Evolutionary conservation across 208 protist genomes (phyloP), one percentile per base, ranked within the genome.

Genomic region (Tritrichomonas foetus): DNA sequence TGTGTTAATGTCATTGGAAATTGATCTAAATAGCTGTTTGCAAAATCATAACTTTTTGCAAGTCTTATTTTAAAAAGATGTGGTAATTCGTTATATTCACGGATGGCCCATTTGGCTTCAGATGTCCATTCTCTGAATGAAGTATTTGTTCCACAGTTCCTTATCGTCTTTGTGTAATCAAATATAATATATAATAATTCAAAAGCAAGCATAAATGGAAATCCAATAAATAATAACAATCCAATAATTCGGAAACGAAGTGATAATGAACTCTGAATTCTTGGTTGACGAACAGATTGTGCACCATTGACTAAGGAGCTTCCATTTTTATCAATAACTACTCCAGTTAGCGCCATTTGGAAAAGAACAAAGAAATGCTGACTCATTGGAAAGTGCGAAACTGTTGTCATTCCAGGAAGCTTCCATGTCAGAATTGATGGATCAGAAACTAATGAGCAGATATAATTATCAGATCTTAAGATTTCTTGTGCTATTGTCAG

Each of bases 51-150:
- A 36, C 78, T 89, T 39, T 89, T 89, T 39, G 25, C 1, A 14
- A 89, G 14, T 53, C 78, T 25, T 57, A 44, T 57, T 1, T 89
- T 47, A 27, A 89, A 89, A 33, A 49, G 5, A 30, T 89, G 78
- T 16, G 78, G 78, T 33, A 89, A 27, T 89, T 89, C 78, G 39
- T 89, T 89, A 30, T 53, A 89, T 57, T 89, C 78, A 57, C 78
- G 78, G 39, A 49, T 47, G 20, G 33, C 41, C 14, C 30, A 57
- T 47, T 39, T 89, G 30, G 47, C 44, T 39, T 39, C 9, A 0
- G 78, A 20, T 39, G 78, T 53, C 44, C 44, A 49, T 3, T 39
- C n/a, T 14, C 78, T 25, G 39, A 53, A 27, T 27, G 78, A 55
- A 49, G 39, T 25, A 39, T 53, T 27, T 1, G 53, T 47, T 8